Base-by-base conservation (phyloP, 306 rosid species). In the Glycine soja region DNA sequence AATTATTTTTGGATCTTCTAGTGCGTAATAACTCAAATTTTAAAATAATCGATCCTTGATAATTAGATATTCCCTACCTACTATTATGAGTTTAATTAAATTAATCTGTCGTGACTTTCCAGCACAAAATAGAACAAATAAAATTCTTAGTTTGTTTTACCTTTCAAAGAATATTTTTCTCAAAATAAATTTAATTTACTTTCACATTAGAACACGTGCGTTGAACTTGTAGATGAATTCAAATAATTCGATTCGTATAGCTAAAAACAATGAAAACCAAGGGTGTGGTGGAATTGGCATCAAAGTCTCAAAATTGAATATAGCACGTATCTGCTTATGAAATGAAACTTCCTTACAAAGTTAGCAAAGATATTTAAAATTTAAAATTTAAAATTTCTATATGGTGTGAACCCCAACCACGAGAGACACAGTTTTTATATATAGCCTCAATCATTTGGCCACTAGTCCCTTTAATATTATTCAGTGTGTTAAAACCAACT, bases 391-490 rank as follows among this genome's bases (percentile, higher is more conserved):
- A 46, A 43, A 4, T 53, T 61, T 38, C 5, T 34, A 12, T 3
- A 59, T 6, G 58, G 74, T 64, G 85, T 71, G 85, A 76, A 77
- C 30, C 30, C 1, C 30, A 24, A 24, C 30, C 30, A 24, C 30
- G 30, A 24, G 30, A 24, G 30, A 24, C 30, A 24, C 81, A 74
- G 59, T n/a, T 56, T 84, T 38, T 5, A 38, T 45, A 14, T 70
- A 52, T n/a, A 7, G 13, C 5, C 42, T 38, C 80, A 84, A 74
- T 84, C 71, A 78, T 84, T 48, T 12, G 75, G 53, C 73, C 72
- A 87, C 85, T 40, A 76, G 89, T 40, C 62, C 62, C 68, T 80
- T 67, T 42, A 24, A 24, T 77, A 30, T 73, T 73, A 59, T 14
- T 43, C 36, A 11, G 18, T 66, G 77, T 82, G 80, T 46, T 24